Conservation (phyloP, 805 yeast species). For the Cyberlindnera maclurae region DNA sequence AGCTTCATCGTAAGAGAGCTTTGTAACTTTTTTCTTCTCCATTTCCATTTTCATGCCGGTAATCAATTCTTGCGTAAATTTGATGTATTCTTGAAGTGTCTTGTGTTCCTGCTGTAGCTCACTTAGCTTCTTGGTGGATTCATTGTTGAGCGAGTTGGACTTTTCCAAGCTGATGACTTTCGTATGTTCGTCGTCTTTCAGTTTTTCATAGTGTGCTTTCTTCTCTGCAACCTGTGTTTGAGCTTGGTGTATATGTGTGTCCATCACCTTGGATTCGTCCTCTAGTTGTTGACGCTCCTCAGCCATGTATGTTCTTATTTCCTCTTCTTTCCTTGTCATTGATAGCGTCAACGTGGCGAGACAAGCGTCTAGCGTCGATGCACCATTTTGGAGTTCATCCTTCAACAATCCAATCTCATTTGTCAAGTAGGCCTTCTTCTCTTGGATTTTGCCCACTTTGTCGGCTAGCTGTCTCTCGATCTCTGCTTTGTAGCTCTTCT, state of each 20-base stretch:
- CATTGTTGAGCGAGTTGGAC: slow-evolving; percentile 3
- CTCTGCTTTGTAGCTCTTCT: slow-evolving; percentile 27
- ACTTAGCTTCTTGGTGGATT: slow-evolving; percentile 5
- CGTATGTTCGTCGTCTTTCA: background rate
- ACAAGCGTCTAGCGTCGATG: slow-evolving; percentile 11
- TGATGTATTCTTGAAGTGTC: background rate
- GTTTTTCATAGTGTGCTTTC: background rate
- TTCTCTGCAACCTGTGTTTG: slow-evolving; percentile 11
- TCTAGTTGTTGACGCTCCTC: slow-evolving; percentile 10
- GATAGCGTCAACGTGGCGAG: slow-evolving; percentile 18
- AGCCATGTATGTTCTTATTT: slow-evolving; percentile 21
- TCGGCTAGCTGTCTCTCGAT: slow-evolving; percentile 32
- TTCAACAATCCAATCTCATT: slow-evolving; percentile 27
- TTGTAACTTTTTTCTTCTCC: slow-evolving; percentile 25
- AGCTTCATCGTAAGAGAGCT: slow-evolving; percentile 27
- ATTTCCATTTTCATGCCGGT: slow-evolving; percentile 15
- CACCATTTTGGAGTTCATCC: slow-evolving; percentile 19
- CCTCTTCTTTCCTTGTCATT: slow-evolving; percentile 19
- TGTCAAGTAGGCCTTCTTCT: slow-evolving; percentile 23
- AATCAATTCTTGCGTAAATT: slow-evolving; percentile 13
- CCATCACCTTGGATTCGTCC: slow-evolving; percentile 3
- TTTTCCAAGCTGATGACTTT: background rate
- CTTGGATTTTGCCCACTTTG: slow-evolving; percentile 27
- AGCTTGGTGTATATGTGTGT: background rate
- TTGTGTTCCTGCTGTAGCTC: slow-evolving; percentile 13